These are phyloP conservation scores for Apiotrichum siamense DNA, from an alignment of 1,284 basidiomycete genomes.

Conservation along the genomic window DNA sequence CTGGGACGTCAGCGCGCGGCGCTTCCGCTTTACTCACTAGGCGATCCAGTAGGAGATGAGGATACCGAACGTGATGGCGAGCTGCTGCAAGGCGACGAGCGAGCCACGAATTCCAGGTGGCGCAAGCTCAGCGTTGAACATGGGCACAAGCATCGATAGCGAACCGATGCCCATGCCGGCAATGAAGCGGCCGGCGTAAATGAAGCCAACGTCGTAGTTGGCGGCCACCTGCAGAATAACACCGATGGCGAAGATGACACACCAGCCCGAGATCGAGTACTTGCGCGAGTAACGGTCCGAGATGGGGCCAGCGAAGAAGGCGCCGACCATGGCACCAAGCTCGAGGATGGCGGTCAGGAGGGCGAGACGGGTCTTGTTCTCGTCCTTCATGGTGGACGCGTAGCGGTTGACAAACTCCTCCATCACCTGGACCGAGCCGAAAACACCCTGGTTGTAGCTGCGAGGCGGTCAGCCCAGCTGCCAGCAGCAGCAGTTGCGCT, in stretches of 20 bases:
- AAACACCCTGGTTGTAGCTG: too few species aligned
- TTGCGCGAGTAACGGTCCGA: slow-evolving; percentile 42
- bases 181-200: slow-evolving; percentile 43
- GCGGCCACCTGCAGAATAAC: slow-evolving; percentile 38
- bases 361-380: too few species aligned
- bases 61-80: slow-evolving; percentile 64
- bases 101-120: slow-evolving; percentile 76
- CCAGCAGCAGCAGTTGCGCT: too few species aligned
- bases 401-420: too few species aligned
- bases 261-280: slow-evolving; percentile 43
- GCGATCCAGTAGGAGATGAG: slow-evolving; percentile 57
- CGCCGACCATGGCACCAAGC: slow-evolving; percentile 39
- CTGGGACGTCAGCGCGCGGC: too few species aligned
- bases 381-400: too few species aligned
- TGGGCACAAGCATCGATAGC: slow-evolving; percentile 44
- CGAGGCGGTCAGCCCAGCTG: too few species aligned
- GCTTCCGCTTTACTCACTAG: too few species aligned
- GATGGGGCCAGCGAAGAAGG: slow-evolving; percentile 40
- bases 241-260: slow-evolving; percentile 43
- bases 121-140: slow-evolving; percentile 69
- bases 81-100: slow-evolving; percentile 72
- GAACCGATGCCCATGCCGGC: slow-evolving; percentile 46
- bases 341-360: slow-evolving; percentile 38
- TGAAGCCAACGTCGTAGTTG: slow-evolving; percentile 29
- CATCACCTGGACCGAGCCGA: too few species aligned